Percentiles rank a stretch among this genome's conserved stretches.
Conservation (phyloP, 164 flowering plant genomes). For the Hamamelis virginiana region DNA sequence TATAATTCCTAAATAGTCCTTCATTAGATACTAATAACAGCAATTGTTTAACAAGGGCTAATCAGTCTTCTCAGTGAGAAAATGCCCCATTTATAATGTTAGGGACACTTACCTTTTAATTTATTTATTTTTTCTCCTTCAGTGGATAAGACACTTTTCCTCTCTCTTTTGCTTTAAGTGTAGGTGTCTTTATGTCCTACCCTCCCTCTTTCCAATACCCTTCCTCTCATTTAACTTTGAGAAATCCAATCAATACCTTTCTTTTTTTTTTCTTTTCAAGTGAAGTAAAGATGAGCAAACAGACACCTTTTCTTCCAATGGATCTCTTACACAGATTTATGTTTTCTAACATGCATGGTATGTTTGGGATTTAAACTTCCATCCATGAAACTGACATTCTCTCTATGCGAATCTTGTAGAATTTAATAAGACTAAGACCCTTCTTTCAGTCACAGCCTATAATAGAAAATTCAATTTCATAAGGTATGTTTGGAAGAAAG, state of each 20-base stretch:
- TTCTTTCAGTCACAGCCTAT: neutral
- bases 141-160: slow-evolving; percentile 6
- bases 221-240: slow-evolving; percentile 20
- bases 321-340: slow-evolving; percentile 5
- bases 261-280: neutral
- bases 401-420: neutral
- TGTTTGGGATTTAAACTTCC: slow-evolving; percentile 1
- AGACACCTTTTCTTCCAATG: slow-evolving; percentile 10
- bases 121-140: slow-evolving; percentile 2
- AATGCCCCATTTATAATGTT: neutral
- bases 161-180: slow-evolving; percentile 8
- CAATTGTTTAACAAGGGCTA: neutral
- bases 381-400: neutral
- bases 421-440: neutral
- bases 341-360: slow-evolving; percentile 1
- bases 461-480: neutral
- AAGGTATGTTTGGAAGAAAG: neutral
- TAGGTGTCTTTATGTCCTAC: neutral
- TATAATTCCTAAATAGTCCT: neutral
- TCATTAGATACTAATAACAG: no score
- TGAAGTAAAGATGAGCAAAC: slow-evolving; percentile 5
- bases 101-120: neutral
- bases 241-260: slow-evolving; percentile 23
- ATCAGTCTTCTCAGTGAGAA: neutral
- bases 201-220: slow-evolving; percentile 7